phyloP scores from a whole-genome alignment of 345 rosid species.

The Eucalyptus brandiana region DNA sequence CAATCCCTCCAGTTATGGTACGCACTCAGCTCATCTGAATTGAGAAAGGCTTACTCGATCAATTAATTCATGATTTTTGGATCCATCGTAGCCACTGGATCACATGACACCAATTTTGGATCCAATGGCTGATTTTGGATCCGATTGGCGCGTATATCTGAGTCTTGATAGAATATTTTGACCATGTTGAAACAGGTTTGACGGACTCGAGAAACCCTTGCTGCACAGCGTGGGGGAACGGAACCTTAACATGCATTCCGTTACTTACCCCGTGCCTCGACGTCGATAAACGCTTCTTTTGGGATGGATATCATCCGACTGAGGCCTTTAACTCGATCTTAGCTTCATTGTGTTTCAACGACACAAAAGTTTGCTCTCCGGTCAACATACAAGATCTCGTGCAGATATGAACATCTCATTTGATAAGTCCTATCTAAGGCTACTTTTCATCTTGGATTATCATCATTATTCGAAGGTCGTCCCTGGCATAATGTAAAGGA shows the following conservation, averaged over 20 bases:
- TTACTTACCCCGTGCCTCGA: slow-evolving; percentile 8
- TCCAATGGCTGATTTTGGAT: not conserved
- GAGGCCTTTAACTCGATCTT: slow-evolving; percentile 7
- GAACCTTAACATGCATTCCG: slow-evolving; percentile 32
- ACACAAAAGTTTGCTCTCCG: slow-evolving; percentile 18
- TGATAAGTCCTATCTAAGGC: not conserved
- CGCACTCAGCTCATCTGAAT: not conserved
- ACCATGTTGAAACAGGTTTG: slow-evolving; percentile 1
- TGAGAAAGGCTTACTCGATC: not conserved
- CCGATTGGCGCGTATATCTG: not conserved
- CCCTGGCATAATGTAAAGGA: not conserved
- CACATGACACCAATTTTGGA: not conserved
- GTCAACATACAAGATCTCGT: slow-evolving; percentile 10
- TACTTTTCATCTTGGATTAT: not conserved
- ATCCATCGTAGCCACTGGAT: not conserved
- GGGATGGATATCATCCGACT: slow-evolving; percentile 33
- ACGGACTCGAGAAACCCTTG: slow-evolving; percentile 26
- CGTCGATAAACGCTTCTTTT: slow-evolving; percentile 13
- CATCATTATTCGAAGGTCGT: not conserved
- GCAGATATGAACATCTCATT: not conserved
- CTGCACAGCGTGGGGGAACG: slow-evolving; percentile 32
- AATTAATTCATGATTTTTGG: no score
- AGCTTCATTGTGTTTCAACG: slow-evolving; percentile 17
- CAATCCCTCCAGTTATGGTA: slow-evolving; percentile 28
- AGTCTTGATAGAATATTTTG: not conserved